Percentiles rank a stretch among this genome's conserved stretches.
Conservation (phyloP, 2,329 filamentous ascomycete species). For the Rutstroemia sydowiana region DNA sequence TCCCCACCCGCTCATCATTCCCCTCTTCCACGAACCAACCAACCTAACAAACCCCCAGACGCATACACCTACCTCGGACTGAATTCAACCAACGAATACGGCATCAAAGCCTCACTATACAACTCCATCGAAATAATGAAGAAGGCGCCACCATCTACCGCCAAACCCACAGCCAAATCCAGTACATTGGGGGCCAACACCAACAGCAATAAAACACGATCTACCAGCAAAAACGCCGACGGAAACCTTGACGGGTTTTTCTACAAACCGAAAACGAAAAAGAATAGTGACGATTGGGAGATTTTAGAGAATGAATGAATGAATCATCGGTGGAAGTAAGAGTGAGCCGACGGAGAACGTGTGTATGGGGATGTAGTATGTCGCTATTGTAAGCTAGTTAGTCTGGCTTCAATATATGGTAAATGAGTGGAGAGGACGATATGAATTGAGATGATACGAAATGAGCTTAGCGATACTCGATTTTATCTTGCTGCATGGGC, state of each 20-base stretch:
- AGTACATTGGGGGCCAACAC: neutral
- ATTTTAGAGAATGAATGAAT: neutral
- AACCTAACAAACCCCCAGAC: slow-evolving; percentile 37
- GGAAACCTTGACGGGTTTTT: neutral
- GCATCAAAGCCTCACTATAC: slow-evolving; percentile 52
- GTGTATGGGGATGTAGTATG: no score
- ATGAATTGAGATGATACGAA: no score
- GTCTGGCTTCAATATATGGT: no score
- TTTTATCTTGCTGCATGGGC: no score
- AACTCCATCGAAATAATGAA: slow-evolving; percentile 36
- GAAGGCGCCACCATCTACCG: neutral
- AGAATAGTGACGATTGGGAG: neutral
- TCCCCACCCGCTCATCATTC: neutral
- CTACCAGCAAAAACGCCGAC: no score
- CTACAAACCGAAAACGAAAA: neutral
- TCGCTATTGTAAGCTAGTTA: no score
- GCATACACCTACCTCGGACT: slow-evolving; percentile 62
- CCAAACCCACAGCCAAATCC: neutral
- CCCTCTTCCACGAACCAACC: neutral
- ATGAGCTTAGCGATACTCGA: no score
- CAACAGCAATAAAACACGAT: no score
- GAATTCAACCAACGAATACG: slow-evolving; percentile 52
- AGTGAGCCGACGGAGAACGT: no score
- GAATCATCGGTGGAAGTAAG: no score
- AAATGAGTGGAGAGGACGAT: no score